These are phyloP conservation scores for Bipolaris cookei DNA, from an alignment of 2,329 filamentous ascomycete genomes.

Conservation along the genomic window DNA sequence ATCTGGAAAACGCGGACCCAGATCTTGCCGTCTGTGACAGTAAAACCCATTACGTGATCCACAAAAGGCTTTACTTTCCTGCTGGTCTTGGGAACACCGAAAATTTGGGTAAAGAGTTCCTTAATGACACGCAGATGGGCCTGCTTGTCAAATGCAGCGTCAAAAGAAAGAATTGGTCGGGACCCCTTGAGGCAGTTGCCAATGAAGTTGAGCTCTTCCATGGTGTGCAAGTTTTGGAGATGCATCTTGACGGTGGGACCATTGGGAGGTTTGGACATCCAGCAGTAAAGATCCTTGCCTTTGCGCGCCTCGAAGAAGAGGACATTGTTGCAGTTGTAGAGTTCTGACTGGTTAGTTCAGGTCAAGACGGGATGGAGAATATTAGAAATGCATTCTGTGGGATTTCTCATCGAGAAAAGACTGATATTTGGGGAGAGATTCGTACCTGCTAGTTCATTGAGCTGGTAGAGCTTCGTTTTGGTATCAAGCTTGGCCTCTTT, in stretches of 20 bases:
- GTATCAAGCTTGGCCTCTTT: slow-evolving; percentile 98
- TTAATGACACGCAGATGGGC: slow-evolving; percentile 84
- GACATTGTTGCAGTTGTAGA: slow-evolving; percentile 94
- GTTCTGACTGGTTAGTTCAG: slow-evolving; percentile 52
- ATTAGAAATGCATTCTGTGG: not conserved
- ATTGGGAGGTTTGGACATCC: slow-evolving; percentile 90
- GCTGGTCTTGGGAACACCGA: slow-evolving; percentile 87
- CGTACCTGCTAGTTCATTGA: slow-evolving; percentile 51
- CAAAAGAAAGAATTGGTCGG: slow-evolving; percentile 88
- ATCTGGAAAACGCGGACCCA: slow-evolving; percentile 97
- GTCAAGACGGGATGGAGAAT: not conserved
- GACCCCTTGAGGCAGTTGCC: slow-evolving; percentile 97
- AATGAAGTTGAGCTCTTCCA: slow-evolving; percentile 95
- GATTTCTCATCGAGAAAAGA: not conserved
- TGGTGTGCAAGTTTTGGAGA: slow-evolving; percentile 87
- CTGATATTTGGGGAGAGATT: not conserved
- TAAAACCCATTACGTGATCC: slow-evolving; percentile 94
- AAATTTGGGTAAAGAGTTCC: slow-evolving; percentile 87
- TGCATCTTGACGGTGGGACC: slow-evolving; percentile 78
- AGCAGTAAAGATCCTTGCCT: slow-evolving; percentile 91
- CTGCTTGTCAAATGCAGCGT: slow-evolving; percentile 80
- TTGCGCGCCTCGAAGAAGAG: slow-evolving; percentile 96
- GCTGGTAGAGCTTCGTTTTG: slow-evolving; percentile 75
- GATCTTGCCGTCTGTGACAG: slow-evolving; percentile 88
- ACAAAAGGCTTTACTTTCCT: slow-evolving; percentile 94